phyloP scores from a whole-genome alignment of 306 rosid genomes.

The Pyrus bretschneideri region DNA sequence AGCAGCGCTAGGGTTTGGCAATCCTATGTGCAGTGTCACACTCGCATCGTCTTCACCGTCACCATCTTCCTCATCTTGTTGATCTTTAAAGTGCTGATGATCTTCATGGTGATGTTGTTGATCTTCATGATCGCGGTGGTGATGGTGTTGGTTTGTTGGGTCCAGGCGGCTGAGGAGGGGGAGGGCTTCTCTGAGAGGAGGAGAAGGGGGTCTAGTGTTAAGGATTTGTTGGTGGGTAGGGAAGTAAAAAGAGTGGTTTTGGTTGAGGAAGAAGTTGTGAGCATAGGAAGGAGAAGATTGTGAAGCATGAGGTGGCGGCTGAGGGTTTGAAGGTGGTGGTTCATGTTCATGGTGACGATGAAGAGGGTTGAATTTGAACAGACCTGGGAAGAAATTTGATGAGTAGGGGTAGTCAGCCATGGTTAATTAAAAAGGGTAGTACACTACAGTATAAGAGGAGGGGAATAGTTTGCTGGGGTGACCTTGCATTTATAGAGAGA shows the following conservation, averaged over 20 bases:
- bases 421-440: conserved; percentile 16
- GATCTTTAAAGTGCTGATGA: background rate
- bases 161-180: conserved; percentile 51
- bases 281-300: conserved; percentile 6
- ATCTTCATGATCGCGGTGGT: background rate
- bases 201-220: conserved; percentile 48
- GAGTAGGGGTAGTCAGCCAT: conserved; percentile 38
- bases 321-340: conserved; percentile 9
- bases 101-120: background rate
- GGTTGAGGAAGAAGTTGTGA: conserved; percentile 18
- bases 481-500: conserved; percentile 29
- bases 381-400: conserved; percentile 36
- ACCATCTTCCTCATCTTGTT: conserved; percentile 20
- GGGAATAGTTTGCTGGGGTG: conserved; percentile 28
- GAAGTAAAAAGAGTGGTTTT: conserved; percentile 9
- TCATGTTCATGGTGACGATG: conserved; percentile 14
- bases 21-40: conserved; percentile 90
- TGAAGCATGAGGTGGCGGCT: background rate
- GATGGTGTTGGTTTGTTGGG: conserved; percentile 28
- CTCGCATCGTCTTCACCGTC: conserved; percentile 10
- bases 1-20: conserved; percentile 92
- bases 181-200: conserved; percentile 78
- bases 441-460: background rate
- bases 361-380: conserved; percentile 40
- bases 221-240: background rate